Percentiles rank a stretch among this genome's conserved stretches.
Evolutionary conservation across 2,329 filamentous ascomycete genomes (phyloP).

Genomic region (Onygenales sp.): DNA sequence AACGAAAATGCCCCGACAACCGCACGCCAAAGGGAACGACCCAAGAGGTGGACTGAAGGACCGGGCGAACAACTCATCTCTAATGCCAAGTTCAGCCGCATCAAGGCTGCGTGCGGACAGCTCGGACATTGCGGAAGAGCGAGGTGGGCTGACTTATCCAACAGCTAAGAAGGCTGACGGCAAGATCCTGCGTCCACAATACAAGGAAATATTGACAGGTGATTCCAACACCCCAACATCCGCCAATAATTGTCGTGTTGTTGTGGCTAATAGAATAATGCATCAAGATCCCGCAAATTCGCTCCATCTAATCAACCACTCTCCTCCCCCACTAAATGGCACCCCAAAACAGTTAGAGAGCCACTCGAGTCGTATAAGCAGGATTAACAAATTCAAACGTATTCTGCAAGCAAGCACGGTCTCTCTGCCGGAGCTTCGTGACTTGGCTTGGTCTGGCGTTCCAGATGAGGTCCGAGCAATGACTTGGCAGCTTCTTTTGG

Average conservation of each 20-base stretch:
- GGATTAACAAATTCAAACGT: conserved; percentile 98
- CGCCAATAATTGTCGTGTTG: neutral
- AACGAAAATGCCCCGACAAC: neutral
- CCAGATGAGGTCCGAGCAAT: conserved; percentile 93
- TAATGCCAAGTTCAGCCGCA: conserved; percentile 5
- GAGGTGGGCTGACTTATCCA: conserved; percentile 73
- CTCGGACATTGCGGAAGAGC: conserved; percentile 87
- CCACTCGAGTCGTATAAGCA: conserved; percentile 75
- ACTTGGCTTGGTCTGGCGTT: conserved; percentile 86
- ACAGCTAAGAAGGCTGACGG: conserved; percentile 82
- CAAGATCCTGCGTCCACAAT: conserved; percentile 92
- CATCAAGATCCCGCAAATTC: conserved; percentile 70
- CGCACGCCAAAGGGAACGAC: neutral
- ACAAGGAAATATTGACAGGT: conserved; percentile 87
- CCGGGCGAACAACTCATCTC: conserved; percentile 5
- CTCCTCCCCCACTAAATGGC: conserved; percentile 62
- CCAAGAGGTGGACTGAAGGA: neutral
- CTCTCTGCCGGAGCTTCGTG: conserved; percentile 69
- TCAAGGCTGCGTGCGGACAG: conserved; percentile 67
- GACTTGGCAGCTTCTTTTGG: conserved; percentile 95
- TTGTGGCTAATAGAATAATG: conserved; percentile 9
- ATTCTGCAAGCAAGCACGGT: conserved; percentile 89
- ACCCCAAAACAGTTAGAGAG: conserved; percentile 75
- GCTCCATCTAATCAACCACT: conserved; percentile 85
- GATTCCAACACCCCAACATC: conserved; percentile 4